Percentiles rank a stretch among this genome's conserved stretches.
These are phyloP conservation scores for Cinchona pubescens DNA, from an alignment of 257 asterid genomes.

Conservation along the genomic window DNA sequence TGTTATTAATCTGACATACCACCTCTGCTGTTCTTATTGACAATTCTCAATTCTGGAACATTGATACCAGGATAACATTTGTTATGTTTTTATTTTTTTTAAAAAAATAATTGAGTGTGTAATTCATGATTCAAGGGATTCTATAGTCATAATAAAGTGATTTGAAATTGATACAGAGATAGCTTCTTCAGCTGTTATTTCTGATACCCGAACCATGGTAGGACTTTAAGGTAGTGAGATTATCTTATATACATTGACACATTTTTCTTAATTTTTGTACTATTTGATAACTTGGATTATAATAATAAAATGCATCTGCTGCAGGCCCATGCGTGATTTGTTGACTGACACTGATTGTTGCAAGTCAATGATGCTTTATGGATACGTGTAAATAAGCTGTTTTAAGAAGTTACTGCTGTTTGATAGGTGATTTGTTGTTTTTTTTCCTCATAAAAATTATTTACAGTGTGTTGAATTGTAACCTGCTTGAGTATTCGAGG, in stretches of 20 bases:
- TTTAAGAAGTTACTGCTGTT: neutral
- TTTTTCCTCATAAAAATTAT: conserved; percentile 7
- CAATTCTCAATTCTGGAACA: too few relatives aligned
- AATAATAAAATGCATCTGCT: neutral
- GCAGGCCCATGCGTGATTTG: conserved; percentile 86
- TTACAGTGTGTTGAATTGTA: conserved; percentile 72
- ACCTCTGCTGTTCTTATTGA: too few relatives aligned
- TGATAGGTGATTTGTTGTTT: conserved; percentile 1
- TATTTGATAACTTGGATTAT: too few relatives aligned
- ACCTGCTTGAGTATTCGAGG: conserved; percentile 83
- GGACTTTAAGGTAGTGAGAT: conserved; percentile 82
- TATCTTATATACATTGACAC: too few relatives aligned
- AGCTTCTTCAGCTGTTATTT: conserved; percentile 67
- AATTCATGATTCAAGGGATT: too few relatives aligned
- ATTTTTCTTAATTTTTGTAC: too few relatives aligned
- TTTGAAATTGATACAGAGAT: conserved; percentile 43
- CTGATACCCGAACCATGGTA: conserved; percentile 75
- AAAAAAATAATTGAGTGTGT: too few relatives aligned
- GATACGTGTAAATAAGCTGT: too few relatives aligned
- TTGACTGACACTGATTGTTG: conserved; percentile 70
- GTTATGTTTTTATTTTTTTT: too few relatives aligned
- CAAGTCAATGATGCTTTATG: conserved; percentile 84
- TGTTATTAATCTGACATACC: too few relatives aligned
- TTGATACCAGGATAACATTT: too few relatives aligned
- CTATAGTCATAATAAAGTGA: too few relatives aligned